Evolutionary conservation across 139 green algal genomes (phyloP), one percentile per base, ranked within the genome.

Genomic region (Chlorella sp.): DNA sequence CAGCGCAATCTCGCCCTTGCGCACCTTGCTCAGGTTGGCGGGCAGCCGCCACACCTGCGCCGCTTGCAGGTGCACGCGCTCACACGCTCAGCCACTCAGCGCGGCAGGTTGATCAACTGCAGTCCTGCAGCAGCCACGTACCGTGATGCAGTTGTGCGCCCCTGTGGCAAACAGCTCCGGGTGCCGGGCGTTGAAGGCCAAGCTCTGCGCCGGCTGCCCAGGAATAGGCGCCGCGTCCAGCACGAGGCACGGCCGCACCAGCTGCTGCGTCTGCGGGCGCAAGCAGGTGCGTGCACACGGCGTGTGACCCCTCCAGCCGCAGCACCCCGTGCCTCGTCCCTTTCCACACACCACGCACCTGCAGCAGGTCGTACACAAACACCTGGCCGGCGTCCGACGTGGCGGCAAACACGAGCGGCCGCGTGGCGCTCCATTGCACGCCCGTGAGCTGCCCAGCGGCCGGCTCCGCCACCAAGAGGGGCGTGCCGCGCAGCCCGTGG

Each of bases 351-450:
- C n/a, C 76, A 0, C 61, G 27, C 3, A 5, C 29, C 1, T 69
- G 74, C 49, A 71, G n/a, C 51, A 92, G 78, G 73, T 92, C 87
- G 74, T 89, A 92, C n/a, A 92, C 6, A 62, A 86, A 86, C 17
- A 88, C 83, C 31, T 71, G 75, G 29, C 85, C 85, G 64, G 88
- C 83, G 79, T 81, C 83, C 76, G 77, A 72, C 1, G 74, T 80
- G 2, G 77, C 78, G 6, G 85, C 87, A 65, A 90, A 81, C 31
- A 92, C 80, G 63, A 88, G 62, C 3, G 87, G 87, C n/a, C 85
- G 70, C 35, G 71, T 71, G 32, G 87, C 84, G 20, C 80, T 88
- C 85, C 85, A 92, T 20, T 77, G 69, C 20, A 72, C 76, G 23
- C n/a, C 66, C 31, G 84, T 80, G 31, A 92, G 73, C 61, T 69